Base-by-base conservation (phyloP, 306 rosid species). In the Cicer pinnatifidum region DNA sequence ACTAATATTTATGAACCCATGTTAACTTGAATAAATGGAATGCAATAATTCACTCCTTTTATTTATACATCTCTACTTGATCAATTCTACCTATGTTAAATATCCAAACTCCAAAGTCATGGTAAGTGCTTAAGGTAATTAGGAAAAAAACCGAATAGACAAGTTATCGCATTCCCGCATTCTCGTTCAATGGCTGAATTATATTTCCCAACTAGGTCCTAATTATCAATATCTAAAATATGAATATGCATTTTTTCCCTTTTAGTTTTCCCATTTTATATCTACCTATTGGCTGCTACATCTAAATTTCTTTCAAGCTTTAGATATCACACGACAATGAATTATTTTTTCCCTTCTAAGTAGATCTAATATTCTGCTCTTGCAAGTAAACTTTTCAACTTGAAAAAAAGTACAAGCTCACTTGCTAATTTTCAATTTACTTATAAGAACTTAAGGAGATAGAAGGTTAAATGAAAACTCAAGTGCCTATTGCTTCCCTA, bases 1-100 rank as follows among this genome's bases (percentile, higher is more conserved):
- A 48, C 62, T 52, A 23, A 40, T 61, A 38, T 59, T 45, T 59
- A 46, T 65, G 59, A 76, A 44, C 44, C 8, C 33, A 5, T 44
- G 48, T 37, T 44, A 54, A 53, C 48, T 40, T 40, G 70, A 23
- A n/a, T 66, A 7, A 67, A 76, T 75, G 35, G 46, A 58, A 15
- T 45, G 59, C 4, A 8, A 59, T 44, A 46, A 16, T 70, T 8
- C 50, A 51, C 9, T 38, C 20, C 38, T 54, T 51, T 70, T 9
- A 15, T 16, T 17, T 57, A 35, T 35, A 59, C 12, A 35, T n/a
- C 65, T 59, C 8, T 9, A 47, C 73, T 46, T 33, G 20, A 50
- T 8, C 60, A n/a, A 9, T 13, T 48, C 61, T 35, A 33, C 12
- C 28, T 5, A 51, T 51, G 6, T 16, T 1, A 1, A 70, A 54